A percentile compares a stretch with the other conserved stretches of the same genome.
Evolutionary conservation across 2,329 filamentous ascomycete genomes (phyloP).

Genomic region (Aspergillus floridensis): DNA sequence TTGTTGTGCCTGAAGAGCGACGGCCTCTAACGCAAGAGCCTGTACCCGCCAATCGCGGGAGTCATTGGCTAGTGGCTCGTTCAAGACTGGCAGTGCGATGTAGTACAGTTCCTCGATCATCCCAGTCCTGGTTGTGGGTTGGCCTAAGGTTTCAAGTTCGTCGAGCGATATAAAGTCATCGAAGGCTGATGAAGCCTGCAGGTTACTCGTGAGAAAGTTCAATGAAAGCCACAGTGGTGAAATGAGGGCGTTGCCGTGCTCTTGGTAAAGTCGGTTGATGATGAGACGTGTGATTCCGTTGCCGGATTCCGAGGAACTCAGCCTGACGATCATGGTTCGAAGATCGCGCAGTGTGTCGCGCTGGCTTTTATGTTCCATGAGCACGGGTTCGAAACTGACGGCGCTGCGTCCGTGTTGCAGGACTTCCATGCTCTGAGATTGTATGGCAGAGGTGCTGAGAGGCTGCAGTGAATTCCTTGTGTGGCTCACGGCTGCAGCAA

Average conservation of each 20-base stretch:
- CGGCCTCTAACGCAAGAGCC: slow-evolving; percentile 76
- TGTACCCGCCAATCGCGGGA: slow-evolving; percentile 67
- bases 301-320: slow-evolving; percentile 46
- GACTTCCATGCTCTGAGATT: slow-evolving; percentile 28
- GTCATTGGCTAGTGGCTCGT: slow-evolving; percentile 38
- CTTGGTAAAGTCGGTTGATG: slow-evolving; percentile 60
- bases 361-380: slow-evolving; percentile 66
- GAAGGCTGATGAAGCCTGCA: slow-evolving; percentile 53
- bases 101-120: slow-evolving; percentile 48
- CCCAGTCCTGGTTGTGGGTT: slow-evolving; percentile 26
- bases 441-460: slow-evolving; percentile 20
- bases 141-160: slow-evolving; percentile 30
- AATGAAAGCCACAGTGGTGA: slow-evolving; percentile 79
- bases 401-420: slow-evolving; percentile 24
- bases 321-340: slow-evolving; percentile 57
- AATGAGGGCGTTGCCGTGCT: slow-evolving; percentile 58
- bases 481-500: slow-evolving; percentile 51
- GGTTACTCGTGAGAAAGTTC: slow-evolving; percentile 63
- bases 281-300: slow-evolving; percentile 61
- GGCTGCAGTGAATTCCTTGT: slow-evolving; percentile 30
- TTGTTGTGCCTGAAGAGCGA: slow-evolving; percentile 71
- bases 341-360: slow-evolving; percentile 62
- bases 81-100: slow-evolving; percentile 40
- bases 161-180: slow-evolving; percentile 65
- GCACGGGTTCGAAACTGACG: slow-evolving; percentile 56